Base-by-base conservation (phyloP, 257 asterid genomes). In the Salvia rosmarinus region DNA sequence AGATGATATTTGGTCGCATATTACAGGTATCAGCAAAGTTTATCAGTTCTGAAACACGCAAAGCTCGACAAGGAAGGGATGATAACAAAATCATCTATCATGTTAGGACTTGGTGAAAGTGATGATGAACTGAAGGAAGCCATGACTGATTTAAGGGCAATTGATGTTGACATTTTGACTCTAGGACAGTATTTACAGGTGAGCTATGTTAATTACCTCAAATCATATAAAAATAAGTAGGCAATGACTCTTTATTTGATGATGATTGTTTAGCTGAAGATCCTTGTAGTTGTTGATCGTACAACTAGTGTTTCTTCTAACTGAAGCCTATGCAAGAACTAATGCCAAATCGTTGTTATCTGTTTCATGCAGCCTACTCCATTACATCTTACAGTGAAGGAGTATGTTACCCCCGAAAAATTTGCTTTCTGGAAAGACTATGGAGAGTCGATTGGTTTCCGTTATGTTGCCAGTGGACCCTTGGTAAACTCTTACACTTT, bases 31-130 rank as follows among this genome's bases (percentile, higher is more conserved):
- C 93, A 89, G 64, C 99, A 94, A 63, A 94, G 99, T 83, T 75
- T 94, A 75, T 83, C 95, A 2, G 98, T 94, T 54, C 80, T 94
- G 82, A 89, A 85, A 83, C 98, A 94, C 64, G 98, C 96, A 65
- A 94, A 91, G 82, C 81, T 83, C 52, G 75, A 80, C 78, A 89
- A 89, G 87, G 83, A 81, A 79, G 96, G 96, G 73, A 91, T 91
- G 96, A 82, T 94, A 62, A 94, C 99, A 40, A 94, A 94, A 83
- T 74, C 99, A 35, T 91, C 98, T 56, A 83, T 94, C 25, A 94
- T 94, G 99, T 80, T 94, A 89, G 99, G 99, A 71, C 96, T 94
- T 64, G 98, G 99, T 72, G 99, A 95, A 85, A 89, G 87, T 70
- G 95, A 89, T 80, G 93, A 89, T 63, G 99, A 94, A 84, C 74